Evolutionary conservation across 2,329 filamentous ascomycete genomes (phyloP).

Genomic region (Trichoderma aggressivum): DNA sequence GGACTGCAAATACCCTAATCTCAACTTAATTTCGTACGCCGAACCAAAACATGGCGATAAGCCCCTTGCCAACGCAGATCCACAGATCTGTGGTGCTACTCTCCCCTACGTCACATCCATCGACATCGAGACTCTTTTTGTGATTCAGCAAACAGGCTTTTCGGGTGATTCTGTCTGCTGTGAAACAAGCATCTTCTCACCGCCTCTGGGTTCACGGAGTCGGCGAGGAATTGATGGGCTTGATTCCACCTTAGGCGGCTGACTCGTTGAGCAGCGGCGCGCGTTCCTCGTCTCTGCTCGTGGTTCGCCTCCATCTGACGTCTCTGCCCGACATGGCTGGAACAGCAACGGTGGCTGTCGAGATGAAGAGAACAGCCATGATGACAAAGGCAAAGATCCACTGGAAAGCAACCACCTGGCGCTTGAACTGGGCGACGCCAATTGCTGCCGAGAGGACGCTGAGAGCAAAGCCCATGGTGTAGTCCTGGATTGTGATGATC

Average conservation of each 20-base stretch:
- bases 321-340: conserved; percentile 62
- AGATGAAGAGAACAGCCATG: conserved; percentile 69
- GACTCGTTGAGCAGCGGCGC: conserved; percentile 58
- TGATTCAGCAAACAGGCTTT: not conserved
- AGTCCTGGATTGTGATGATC: conserved; percentile 45
- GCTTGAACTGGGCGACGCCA: conserved; percentile 72
- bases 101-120: conserved; percentile 3
- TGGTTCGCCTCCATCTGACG: conserved; percentile 45
- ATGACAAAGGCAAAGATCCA: conserved; percentile 92
- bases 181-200: conserved; percentile 5
- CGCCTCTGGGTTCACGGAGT: not conserved
- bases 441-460: conserved; percentile 70
- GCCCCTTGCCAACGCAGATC: not conserved
- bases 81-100: conserved; percentile 1
- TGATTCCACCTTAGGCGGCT: conserved; percentile 16
- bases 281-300: conserved; percentile 52
- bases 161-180: not conserved
- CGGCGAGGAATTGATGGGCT: not conserved
- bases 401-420: conserved; percentile 73
- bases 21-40: not conserved
- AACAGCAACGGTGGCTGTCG: conserved; percentile 62
- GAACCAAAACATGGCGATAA: not conserved
- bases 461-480: conserved; percentile 76
- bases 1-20: not conserved
- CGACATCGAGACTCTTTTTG: not conserved